These are phyloP conservation scores for Ambrosiella beaveri DNA, from an alignment of 2,329 filamentous ascomycete genomes.

Conservation along the genomic window DNA sequence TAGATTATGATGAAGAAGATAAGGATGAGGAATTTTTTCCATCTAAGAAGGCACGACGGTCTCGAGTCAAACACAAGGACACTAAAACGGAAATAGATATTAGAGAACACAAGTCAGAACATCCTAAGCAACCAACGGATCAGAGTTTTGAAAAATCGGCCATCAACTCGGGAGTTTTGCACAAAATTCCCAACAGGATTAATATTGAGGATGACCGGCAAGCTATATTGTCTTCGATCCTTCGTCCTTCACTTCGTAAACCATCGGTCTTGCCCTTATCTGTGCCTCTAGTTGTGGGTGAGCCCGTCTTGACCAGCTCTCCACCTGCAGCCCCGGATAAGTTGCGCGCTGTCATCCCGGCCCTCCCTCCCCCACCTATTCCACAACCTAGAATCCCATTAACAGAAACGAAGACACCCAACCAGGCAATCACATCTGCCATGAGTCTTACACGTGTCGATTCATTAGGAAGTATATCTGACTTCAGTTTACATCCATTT, in stretches of 20 bases:
- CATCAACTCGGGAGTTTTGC: too few relatives aligned
- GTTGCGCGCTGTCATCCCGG: too few relatives aligned
- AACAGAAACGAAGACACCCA: too few relatives aligned
- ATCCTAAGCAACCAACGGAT: too few relatives aligned
- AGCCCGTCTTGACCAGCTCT: neutral
- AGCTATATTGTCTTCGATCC: neutral
- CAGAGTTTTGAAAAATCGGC: too few relatives aligned
- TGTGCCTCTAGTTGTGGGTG: neutral
- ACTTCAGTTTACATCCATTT: neutral
- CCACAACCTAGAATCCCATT: too few relatives aligned
- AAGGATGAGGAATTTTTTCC: conserved; percentile 2
- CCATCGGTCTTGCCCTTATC: neutral
- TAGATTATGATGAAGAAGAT: neutral
- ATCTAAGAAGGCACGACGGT: neutral
- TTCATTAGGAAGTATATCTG: neutral
- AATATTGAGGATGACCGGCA: neutral
- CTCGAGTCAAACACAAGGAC: neutral
- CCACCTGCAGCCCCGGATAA: neutral
- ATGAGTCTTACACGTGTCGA: too few relatives aligned
- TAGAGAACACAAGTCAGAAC: too few relatives aligned
- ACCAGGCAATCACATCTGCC: too few relatives aligned
- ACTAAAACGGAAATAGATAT: neutral
- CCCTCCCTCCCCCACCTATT: too few relatives aligned
- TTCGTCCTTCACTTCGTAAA: neutral
- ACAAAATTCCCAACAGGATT: too few relatives aligned